Conservation (phyloP, 2,329 filamentous ascomycete genomes). For the Thyridium curvatum region DNA sequence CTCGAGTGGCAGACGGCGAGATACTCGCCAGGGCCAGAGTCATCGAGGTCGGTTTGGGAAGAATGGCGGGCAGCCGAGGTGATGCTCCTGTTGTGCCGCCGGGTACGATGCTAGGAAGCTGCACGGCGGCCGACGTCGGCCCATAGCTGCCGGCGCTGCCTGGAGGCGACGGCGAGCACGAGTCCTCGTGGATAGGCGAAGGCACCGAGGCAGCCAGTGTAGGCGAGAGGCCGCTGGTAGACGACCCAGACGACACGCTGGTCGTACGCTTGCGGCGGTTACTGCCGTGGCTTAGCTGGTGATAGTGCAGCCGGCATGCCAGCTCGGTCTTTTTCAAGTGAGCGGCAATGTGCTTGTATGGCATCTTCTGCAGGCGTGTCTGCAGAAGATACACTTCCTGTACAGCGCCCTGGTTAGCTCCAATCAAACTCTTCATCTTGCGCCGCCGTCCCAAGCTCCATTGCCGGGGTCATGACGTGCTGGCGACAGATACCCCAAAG, state of each 20-base stretch:
- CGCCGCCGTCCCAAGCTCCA: no score
- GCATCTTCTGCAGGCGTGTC: slow-evolving; percentile 81
- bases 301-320: slow-evolving; percentile 80
- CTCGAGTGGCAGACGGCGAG: slow-evolving; percentile 26
- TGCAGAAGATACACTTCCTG: slow-evolving; percentile 80
- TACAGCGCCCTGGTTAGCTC: no score
- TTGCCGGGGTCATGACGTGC: no score
- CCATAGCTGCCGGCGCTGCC: slow-evolving; percentile 37
- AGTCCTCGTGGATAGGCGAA: slow-evolving; percentile 43
- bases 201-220: slow-evolving; percentile 38
- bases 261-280: slow-evolving; percentile 72
- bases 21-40: slow-evolving; percentile 29
- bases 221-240: slow-evolving; percentile 43
- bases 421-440: no score
- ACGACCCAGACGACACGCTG: slow-evolving; percentile 63
- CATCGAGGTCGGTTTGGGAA: slow-evolving; percentile 58
- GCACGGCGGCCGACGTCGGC: slow-evolving; percentile 40
- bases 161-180: slow-evolving; percentile 42
- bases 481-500: no score
- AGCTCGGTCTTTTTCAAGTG: slow-evolving; percentile 84
- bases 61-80: slow-evolving; percentile 52
- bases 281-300: slow-evolving; percentile 77
- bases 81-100: slow-evolving; percentile 31
- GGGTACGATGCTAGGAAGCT: slow-evolving; percentile 46
- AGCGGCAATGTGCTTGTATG: slow-evolving; percentile 83